Evolutionary conservation across 164 flowering plant species (phyloP).

Genomic region (Magnolia kwangsiensis): DNA sequence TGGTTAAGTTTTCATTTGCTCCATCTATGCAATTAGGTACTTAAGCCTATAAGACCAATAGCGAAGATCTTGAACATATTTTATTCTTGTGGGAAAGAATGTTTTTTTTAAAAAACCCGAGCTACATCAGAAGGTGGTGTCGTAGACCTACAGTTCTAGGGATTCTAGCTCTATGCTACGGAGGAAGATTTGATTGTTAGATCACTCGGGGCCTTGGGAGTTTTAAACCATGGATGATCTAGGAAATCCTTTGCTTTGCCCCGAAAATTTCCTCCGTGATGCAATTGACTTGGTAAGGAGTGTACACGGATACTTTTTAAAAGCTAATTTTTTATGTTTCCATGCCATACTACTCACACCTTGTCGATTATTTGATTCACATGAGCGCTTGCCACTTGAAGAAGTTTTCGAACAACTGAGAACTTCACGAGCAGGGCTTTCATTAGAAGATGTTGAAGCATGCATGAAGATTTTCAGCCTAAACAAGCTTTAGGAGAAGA

Average conservation of each 20-base stretch:
- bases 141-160: too few relatives aligned
- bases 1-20: too few relatives aligned
- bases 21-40: too few relatives aligned
- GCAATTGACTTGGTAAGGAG: slow-evolving; percentile 76
- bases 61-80: too few relatives aligned
- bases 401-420: slow-evolving; percentile 75
- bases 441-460: slow-evolving; percentile 63
- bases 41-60: too few relatives aligned
- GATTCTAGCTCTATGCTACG: not conserved
- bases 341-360: slow-evolving; percentile 3
- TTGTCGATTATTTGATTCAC: slow-evolving; percentile 8
- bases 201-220: slow-evolving; percentile 9
- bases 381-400: slow-evolving; percentile 72
- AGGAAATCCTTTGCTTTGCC: slow-evolving; percentile 62
- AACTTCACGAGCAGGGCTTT: slow-evolving; percentile 59
- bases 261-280: slow-evolving; percentile 67
- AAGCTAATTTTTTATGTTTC: not conserved
- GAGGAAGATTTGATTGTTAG: slow-evolving; percentile 4
- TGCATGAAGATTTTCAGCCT: slow-evolving; percentile 62
- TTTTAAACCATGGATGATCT: slow-evolving; percentile 45
- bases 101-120: too few relatives aligned
- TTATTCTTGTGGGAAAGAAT: too few relatives aligned
- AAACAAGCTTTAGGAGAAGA: slow-evolving; percentile 78
- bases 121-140: too few relatives aligned
- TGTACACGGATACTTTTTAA: not conserved